Percentiles rank a stretch among this genome's conserved stretches.
Evolutionary conservation across 495 filamentous ascomycete genomes (phyloP).

Genomic region (Glutinoglossum americanum): DNA sequence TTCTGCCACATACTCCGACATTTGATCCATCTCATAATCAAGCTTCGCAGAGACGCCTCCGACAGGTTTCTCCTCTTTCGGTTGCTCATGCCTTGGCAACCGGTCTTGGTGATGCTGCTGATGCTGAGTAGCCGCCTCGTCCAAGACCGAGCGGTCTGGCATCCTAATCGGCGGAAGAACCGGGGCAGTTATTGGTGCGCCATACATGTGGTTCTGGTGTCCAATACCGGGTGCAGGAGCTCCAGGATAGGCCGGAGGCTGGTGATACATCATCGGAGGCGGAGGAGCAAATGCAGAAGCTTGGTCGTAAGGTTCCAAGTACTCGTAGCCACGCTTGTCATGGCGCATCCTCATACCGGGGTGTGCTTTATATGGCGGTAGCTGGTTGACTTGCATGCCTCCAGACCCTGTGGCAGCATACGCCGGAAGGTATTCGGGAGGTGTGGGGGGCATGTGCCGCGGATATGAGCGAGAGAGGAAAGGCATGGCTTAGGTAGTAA

Average conservation of each 20-base stretch:
- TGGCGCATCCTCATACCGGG: background rate
- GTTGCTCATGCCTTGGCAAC: background rate
- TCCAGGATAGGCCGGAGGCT: background rate
- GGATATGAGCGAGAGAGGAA: background rate
- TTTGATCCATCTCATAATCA: constrained; percentile 96
- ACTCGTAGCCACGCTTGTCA: constrained; percentile 2
- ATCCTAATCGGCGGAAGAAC: constrained; percentile 1
- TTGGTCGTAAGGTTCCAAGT: background rate
- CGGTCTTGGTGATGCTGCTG: background rate
- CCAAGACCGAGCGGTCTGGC: background rate
- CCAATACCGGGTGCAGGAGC: background rate
- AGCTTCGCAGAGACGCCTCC: constrained; percentile 90
- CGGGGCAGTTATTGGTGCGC: background rate
- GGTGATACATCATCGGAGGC: constrained; percentile 1
- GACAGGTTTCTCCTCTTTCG: constrained; percentile 8
- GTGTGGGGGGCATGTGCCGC: constrained; percentile 1
- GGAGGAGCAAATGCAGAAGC: background rate
- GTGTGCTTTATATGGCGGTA: background rate
- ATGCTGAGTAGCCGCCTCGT: background rate
- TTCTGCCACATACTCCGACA: constrained; percentile 93
- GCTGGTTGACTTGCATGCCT: background rate
- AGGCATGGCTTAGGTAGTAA: background rate
- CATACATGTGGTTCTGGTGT: background rate
- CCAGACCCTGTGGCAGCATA: background rate
- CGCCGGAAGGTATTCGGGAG: background rate